phyloP scores from a whole-genome alignment of 805 yeast genomes.

The Cyberlindnera misumaiensis region DNA sequence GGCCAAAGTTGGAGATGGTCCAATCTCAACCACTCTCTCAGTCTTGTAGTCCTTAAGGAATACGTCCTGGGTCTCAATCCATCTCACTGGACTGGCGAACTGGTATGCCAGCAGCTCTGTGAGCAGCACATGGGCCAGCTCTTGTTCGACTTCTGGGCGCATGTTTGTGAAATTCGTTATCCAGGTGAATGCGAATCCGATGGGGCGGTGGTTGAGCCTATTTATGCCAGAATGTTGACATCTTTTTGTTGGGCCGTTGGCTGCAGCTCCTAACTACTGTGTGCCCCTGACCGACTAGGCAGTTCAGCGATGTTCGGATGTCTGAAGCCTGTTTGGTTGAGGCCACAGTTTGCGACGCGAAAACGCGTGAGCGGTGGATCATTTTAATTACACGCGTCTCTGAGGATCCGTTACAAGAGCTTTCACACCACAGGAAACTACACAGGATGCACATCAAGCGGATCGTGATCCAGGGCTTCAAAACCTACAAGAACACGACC shows the following conservation, averaged over 20 bases:
- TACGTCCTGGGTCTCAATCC: conserved; percentile 99
- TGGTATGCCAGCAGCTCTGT: conserved; percentile 97
- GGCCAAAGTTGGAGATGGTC: conserved; percentile 97
- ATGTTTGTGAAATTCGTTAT: conserved; percentile 17
- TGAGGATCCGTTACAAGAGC: background rate
- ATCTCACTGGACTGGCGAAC: conserved; percentile 98
- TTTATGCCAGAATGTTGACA: background rate
- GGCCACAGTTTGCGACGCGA: conserved; percentile 2
- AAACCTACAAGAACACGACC: conserved; percentile 83
- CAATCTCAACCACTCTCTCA: conserved; percentile 96
- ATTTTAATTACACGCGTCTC: background rate
- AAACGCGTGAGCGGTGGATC: conserved; percentile 5
- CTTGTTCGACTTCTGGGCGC: conserved; percentile 94
- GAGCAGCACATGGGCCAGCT: conserved; percentile 86
- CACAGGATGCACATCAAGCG: conserved; percentile 33
- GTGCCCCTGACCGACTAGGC: too few species aligned
- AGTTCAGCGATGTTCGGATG: background rate
- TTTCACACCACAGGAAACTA: background rate
- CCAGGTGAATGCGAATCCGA: too few species aligned
- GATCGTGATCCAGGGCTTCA: conserved; percentile 85
- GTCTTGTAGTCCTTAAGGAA: conserved; percentile 89
- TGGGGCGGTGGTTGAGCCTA: too few species aligned
- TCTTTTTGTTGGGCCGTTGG: conserved; percentile 2
- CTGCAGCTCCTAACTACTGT: background rate
- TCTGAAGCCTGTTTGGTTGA: background rate